phyloP scores from a whole-genome alignment of 257 asterid genomes.

The Solanum arcanum region DNA sequence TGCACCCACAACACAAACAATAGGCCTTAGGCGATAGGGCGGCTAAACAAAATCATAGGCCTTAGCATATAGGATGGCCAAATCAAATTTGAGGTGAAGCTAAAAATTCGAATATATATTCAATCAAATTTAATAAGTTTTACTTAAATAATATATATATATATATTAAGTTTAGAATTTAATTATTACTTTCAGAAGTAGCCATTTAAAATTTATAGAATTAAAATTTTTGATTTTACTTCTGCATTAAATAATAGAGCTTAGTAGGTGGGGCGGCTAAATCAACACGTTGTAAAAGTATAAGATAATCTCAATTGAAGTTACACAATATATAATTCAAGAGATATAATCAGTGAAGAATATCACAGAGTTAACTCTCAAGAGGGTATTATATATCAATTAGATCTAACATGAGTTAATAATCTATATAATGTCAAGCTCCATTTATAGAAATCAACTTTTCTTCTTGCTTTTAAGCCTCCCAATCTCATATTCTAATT shows the following conservation, averaged over 20 bases:
- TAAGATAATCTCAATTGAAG: background rate
- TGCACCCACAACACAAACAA: background rate
- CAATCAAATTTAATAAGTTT: background rate
- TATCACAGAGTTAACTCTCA: background rate
- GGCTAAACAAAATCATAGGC: background rate
- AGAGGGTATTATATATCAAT: too few species aligned
- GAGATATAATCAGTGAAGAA: background rate
- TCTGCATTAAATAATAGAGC: background rate
- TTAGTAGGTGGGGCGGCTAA: background rate
- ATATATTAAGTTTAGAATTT: background rate
- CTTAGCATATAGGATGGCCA: background rate
- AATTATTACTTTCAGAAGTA: accelerated
- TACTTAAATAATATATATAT: background rate
- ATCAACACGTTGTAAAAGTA: background rate
- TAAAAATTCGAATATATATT: background rate
- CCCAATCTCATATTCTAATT: background rate
- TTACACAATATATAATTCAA: background rate
- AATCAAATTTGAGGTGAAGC: background rate
- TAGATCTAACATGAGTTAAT: background rate
- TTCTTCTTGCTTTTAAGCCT: background rate
- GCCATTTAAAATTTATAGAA: background rate
- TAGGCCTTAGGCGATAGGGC: background rate
- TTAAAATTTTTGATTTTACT: accelerated
- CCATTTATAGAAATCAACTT: too few species aligned
- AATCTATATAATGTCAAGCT: background rate